Evolutionary conservation across 2,329 filamentous ascomycete genomes (phyloP), one percentile per base, ranked within the genome.

Genomic region (Xylariales sp.): DNA sequence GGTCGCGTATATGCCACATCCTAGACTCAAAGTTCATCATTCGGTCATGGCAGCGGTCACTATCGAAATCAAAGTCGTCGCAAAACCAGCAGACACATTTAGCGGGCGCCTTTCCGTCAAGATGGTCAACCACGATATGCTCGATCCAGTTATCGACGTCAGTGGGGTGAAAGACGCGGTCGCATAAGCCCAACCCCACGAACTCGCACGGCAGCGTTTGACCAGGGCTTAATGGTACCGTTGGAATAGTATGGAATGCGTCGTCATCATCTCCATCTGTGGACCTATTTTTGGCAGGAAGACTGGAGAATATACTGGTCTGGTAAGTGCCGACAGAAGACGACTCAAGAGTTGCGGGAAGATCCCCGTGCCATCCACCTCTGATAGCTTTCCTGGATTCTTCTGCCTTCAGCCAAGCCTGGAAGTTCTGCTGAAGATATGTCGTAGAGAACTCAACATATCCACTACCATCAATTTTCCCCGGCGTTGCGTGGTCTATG

Each of bases 41-140:
- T 23, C 39, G 48, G 23, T 55, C 48, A 1, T 1, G 6, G 48
- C 5, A 9, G 10, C 3, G 23, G 39, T 48, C 2, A 12, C 3
- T 32, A 46, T 48, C 2, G 18, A 62, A 67, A 32, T n/a, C 14
- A 18, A n/a, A 50, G 4, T 54, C 18, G 32, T 62, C 65, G 49
- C 65, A 67, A 32, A 64, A 67, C 65, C 65, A 67, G 23, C 65
- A 67, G 12, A 28, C 0, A 32, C 7, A 57, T 30, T 8, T 32
- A n/a, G 39, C 2, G 1, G 64, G 64, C 8, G 57, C 5, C 0
- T 53, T 43, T 2, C 14, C 36, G 9, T 36, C 1, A 2, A 65
- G 36, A 18, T 65, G 64, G 1, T n/a, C n/a, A 7, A 30, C 43
- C 7, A 56, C 14, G 6, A 39, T 50, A n/a, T 62, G 64, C 12